These are phyloP conservation scores for Discostella stelligera DNA, from an alignment of 352 stramenopile species.

Conservation along the genomic window DNA sequence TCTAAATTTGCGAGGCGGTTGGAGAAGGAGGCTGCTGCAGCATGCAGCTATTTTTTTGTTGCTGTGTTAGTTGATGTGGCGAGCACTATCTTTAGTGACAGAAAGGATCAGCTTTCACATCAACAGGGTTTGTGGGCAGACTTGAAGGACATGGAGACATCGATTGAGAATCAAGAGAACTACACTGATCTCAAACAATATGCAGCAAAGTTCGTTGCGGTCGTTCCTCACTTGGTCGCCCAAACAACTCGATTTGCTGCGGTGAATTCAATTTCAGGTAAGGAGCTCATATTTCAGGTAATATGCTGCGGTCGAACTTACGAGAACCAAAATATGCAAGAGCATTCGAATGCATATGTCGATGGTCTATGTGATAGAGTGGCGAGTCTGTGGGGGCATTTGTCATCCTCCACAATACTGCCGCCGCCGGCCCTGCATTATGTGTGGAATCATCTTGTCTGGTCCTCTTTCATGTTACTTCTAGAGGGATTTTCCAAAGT, in stretches of 20 bases:
- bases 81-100: slow-evolving; percentile 30
- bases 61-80: slow-evolving; percentile 46
- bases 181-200: slow-evolving; percentile 12
- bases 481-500: slow-evolving; percentile 90
- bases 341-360: slow-evolving; percentile 75
- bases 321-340: slow-evolving; percentile 64
- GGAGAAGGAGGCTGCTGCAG: slow-evolving; percentile 55
- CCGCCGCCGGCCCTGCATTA: slow-evolving; percentile 45
- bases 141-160: slow-evolving; percentile 24
- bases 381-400: slow-evolving; percentile 57
- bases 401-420: slow-evolving; percentile 42
- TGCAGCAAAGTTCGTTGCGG: slow-evolving; percentile 24
- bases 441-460: slow-evolving; percentile 62
- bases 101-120: slow-evolving; percentile 17
- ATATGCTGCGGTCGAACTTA: slow-evolving; percentile 52
- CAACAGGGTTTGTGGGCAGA: slow-evolving; percentile 28
- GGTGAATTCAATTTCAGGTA: slow-evolving; percentile 46
- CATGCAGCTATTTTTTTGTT: slow-evolving; percentile 61
- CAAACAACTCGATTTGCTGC: slow-evolving; percentile 38
- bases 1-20: slow-evolving; percentile 38
- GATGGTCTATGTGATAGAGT: slow-evolving; percentile 64
- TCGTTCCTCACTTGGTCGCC: slow-evolving; percentile 34
- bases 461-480: slow-evolving; percentile 73
- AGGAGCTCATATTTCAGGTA: slow-evolving; percentile 61
- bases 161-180: slow-evolving; percentile 20